A percentile compares a stretch with the other conserved stretches of the same genome.
Evolutionary conservation across 305 asterid species (phyloP).

Genomic region (Solanum hybrid): DNA sequence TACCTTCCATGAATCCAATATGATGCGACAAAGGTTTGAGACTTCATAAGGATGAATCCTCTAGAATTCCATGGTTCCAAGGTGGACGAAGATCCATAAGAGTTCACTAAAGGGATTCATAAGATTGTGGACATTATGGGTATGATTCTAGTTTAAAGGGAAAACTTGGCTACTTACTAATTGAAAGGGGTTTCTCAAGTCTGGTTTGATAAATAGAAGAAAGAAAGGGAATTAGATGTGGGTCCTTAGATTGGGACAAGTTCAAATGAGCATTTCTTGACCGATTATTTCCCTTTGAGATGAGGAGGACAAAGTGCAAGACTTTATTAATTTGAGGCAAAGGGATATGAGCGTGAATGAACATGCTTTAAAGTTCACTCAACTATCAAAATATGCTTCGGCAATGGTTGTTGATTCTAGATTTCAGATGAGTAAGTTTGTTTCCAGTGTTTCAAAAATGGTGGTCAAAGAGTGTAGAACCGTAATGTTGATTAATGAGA

Average conservation of each 20-base stretch:
- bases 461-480: too few species aligned
- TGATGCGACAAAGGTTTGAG: background rate
- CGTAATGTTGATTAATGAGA: too few species aligned
- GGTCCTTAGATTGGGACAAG: background rate
- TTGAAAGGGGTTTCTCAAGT: background rate
- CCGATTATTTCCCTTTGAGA: background rate
- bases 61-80: background rate
- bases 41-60: background rate
- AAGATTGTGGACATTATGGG: background rate
- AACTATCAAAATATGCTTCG: background rate
- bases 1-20: background rate
- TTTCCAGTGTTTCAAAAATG: too few species aligned
- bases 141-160: background rate
- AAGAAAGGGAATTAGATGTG: background rate
- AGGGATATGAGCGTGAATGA: background rate
- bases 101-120: background rate
- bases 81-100: background rate
- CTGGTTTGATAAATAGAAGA: background rate
- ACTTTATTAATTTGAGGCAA: background rate
- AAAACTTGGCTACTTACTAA: background rate
- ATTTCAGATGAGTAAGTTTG: too few species aligned
- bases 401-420: background rate
- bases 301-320: background rate
- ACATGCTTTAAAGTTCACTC: background rate
- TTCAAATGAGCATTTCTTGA: background rate